phyloP scores from a whole-genome alignment of 2,329 filamentous ascomycete species.

The Emericellopsis atlantica region DNA sequence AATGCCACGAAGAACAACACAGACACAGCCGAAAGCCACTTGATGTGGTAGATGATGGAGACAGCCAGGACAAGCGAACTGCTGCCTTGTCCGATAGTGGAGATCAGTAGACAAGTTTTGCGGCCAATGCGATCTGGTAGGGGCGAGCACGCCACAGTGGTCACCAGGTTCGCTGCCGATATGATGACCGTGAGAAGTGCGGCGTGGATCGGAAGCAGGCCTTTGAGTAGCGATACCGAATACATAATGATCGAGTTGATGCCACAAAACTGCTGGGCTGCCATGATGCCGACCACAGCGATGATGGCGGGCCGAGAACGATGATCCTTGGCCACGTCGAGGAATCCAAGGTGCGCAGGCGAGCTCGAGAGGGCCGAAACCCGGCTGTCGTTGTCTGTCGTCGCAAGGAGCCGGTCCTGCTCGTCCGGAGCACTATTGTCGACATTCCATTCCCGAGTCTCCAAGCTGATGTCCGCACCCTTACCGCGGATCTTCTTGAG shows the following conservation, averaged over 20 bases:
- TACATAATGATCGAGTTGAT: slow-evolving; percentile 99
- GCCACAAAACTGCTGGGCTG: slow-evolving; percentile 82
- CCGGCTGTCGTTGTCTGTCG: slow-evolving; percentile 9
- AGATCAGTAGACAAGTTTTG: slow-evolving; percentile 72
- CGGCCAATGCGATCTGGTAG: slow-evolving; percentile 80
- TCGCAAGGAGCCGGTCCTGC: slow-evolving; percentile 55
- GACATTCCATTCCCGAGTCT: slow-evolving; percentile 49
- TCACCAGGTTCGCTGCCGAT: slow-evolving; percentile 73
- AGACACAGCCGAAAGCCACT: slow-evolving; percentile 66
- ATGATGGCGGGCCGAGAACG: slow-evolving; percentile 62
- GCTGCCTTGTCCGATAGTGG: slow-evolving; percentile 72
- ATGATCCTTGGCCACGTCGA: slow-evolving; percentile 54
- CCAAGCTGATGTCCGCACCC: slow-evolving; percentile 56
- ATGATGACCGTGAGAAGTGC: slow-evolving; percentile 78
- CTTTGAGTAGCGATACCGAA: slow-evolving; percentile 76
- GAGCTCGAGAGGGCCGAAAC: slow-evolving; percentile 5
- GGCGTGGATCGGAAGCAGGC: slow-evolving; percentile 69
- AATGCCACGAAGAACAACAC: slow-evolving; percentile 79
- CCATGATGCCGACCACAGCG: slow-evolving; percentile 82
- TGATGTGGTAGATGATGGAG: slow-evolving; percentile 61
- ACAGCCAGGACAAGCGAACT: slow-evolving; percentile 68
- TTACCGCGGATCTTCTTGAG: slow-evolving; percentile 67
- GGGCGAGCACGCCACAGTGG: slow-evolving; percentile 70
- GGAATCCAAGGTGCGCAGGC: slow-evolving; percentile 39
- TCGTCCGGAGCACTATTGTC: slow-evolving; percentile 36